These are phyloP conservation scores for Scenedesmus sp. DNA, from an alignment of 163 green algal genomes.

Conservation along the genomic window DNA sequence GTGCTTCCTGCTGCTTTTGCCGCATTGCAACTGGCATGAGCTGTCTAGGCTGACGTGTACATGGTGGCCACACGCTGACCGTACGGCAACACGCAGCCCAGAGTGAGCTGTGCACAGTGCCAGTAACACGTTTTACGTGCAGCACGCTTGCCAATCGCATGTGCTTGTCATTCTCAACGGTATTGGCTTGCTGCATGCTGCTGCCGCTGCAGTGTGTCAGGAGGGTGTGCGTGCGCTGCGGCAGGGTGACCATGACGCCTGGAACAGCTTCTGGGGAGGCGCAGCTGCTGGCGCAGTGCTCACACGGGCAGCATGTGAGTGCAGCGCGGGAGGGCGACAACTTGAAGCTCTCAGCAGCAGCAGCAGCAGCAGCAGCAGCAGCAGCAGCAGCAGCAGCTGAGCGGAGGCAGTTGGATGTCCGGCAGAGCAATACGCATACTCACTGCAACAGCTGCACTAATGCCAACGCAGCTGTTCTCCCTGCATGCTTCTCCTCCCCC, in stretches of 20 bases:
- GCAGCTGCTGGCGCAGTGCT: conserved; percentile 5
- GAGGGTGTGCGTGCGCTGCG: conserved; percentile 27
- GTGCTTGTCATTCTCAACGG: neutral
- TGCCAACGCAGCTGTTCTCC: too few species aligned
- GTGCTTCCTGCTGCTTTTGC: too few species aligned
- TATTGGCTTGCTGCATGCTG: neutral
- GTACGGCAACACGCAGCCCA: too few species aligned
- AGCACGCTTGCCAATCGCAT: neutral
- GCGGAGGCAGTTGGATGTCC: too few species aligned
- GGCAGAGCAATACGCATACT: too few species aligned
- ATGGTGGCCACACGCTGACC: too few species aligned
- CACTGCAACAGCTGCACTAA: too few species aligned
- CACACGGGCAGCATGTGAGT: conserved; percentile 33
- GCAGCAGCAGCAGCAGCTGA: neutral
- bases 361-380: neutral
- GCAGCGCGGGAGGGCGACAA: neutral
- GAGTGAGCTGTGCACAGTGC: too few species aligned
- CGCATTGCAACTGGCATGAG: too few species aligned
- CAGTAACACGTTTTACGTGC: neutral
- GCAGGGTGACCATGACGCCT: conserved; percentile 19
- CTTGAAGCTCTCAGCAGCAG: neutral
- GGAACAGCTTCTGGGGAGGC: conserved; percentile 27
- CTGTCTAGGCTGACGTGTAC: too few species aligned
- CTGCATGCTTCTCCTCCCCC: too few species aligned
- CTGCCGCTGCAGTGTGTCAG: conserved; percentile 18